A percentile compares a stretch with the other conserved stretches of the same genome.
Evolutionary conservation across 208 protist genomes (phyloP).

Genomic region (Acanthamoeba castellanii): DNA sequence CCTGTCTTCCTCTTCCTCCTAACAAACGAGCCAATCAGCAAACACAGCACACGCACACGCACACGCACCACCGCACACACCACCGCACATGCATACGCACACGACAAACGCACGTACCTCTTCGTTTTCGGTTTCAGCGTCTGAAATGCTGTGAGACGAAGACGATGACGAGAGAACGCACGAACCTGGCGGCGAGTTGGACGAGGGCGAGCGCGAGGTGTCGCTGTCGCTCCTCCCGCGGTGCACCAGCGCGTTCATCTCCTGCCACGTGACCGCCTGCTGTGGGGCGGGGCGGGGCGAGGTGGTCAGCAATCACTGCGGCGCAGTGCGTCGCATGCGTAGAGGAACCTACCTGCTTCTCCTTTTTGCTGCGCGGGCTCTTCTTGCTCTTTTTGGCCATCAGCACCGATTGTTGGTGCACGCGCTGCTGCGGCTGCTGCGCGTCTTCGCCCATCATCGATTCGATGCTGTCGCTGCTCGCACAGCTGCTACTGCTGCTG

Average conservation of each 20-base stretch:
- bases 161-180: conserved; percentile 24
- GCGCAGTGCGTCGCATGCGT: neutral
- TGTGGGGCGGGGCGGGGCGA: neutral
- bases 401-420: neutral
- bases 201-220: neutral
- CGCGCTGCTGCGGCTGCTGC: neutral
- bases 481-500: neutral
- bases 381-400: conserved; percentile 3
- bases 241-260: neutral
- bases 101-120: neutral
- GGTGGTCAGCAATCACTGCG: neutral
- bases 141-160: conserved; percentile 1
- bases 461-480: conserved; percentile 19
- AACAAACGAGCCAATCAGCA: neutral
- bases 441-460: neutral
- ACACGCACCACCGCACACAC: neutral
- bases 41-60: neutral
- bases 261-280: conserved; percentile 14
- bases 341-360: neutral
- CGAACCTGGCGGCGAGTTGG: conserved; percentile 46
- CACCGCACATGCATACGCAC: neutral
- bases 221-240: conserved; percentile 53
- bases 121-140: conserved; percentile 10
- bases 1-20: conserved; percentile 42
- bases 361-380: neutral